Base-by-base conservation (phyloP, 345 rosid species). In the Linum tenue region DNA sequence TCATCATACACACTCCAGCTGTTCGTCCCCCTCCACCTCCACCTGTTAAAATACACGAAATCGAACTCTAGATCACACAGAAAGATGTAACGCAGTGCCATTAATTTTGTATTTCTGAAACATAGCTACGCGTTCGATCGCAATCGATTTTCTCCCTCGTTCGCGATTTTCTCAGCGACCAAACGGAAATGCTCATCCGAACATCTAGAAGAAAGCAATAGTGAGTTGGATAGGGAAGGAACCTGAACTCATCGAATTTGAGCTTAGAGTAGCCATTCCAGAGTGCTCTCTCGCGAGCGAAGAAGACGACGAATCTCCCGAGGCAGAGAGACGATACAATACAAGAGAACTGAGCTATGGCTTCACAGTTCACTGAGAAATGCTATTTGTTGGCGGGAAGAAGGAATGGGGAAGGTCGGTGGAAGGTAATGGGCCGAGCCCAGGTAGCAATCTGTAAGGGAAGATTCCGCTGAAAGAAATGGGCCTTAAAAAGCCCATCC, bases 1-100 rank as follows among this genome's bases (percentile, higher is more conserved):
- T 92, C 96, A 92, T 92, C 80, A 92, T 88, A 72, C 97, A 92
- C 66, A 84, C 85, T 67, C 97, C 98, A 3, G 73, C 82, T 11
- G n/a, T 35, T 56, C 59, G 31, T 56, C 55, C 39, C 60, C 71
- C 86, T 77, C 77, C 73, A 68, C 60, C 16, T 39, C n/a, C 59
- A 38, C 31, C 31, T 22, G 31, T 22, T 22, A 22, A 22, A 22
- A 22, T 22, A 22, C 31, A 51, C 8, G 12, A 68, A 2, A 55
- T 40, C 3, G 1, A 5, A 36, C 3, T 2, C 31, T 43, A 40
- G 8, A 39, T 7, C 42, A 36, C 36, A 3, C 5, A 50, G 36
- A 37, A 38, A 48, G 2, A 3, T 7, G 37, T 22, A 41, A 55
- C 41, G 56, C 42, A 48, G 38, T 14, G 8, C 56, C 11, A 31